Base-by-base conservation (phyloP, 768 basidiomycete genomes). In the Rhodotorula graminis region DNA sequence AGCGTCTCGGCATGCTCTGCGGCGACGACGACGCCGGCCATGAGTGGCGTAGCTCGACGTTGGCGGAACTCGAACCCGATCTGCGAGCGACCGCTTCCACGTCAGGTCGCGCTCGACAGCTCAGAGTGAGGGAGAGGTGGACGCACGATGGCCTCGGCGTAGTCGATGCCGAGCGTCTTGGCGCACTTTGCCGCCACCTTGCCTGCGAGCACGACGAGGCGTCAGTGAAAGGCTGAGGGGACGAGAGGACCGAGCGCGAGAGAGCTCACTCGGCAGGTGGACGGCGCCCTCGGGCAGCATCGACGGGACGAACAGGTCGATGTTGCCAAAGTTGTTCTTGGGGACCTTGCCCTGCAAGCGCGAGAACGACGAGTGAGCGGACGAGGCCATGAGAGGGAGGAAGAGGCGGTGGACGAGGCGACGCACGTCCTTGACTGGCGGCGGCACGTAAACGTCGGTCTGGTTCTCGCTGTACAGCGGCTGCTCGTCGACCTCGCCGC, bases 31-130 rank as follows among this genome's bases (percentile, higher is more conserved):
- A 99, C 85, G 19, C 95, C 95, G 65, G 88, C 86, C 46, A 95
- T 83, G 70, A 92, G 83, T 8, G 95, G 95, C 70, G 87, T 87
- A 0, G 96, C 95, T 63, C 89, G 86, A 46, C 91, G 88, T 80
- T 94, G 93, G 79, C 88, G 92, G 83, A 98, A 99, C 81, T 97
- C 95, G 80, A 98, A 99, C 23, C 93, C 90, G 69, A 88, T 92
- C 94, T 97, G 77, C 33, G 18, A 5, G 11, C 44, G 44, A 12
- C 2, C 18, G 9, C 19, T 1, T 12, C 19, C 69, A 6, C 40
- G 47, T 63, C 23, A 42, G 42, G 33, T 53, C 67, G 50, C 59
- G n/a, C 53, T 71, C 67, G 60, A 74, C n/a, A 40, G 69, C 71
- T 21, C 31, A 18, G 46, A 67, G 29, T 46, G 70, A 56, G 27